Base-by-base conservation (phyloP, 208 protist genomes). In the Trichomonas gallinae region DNA sequence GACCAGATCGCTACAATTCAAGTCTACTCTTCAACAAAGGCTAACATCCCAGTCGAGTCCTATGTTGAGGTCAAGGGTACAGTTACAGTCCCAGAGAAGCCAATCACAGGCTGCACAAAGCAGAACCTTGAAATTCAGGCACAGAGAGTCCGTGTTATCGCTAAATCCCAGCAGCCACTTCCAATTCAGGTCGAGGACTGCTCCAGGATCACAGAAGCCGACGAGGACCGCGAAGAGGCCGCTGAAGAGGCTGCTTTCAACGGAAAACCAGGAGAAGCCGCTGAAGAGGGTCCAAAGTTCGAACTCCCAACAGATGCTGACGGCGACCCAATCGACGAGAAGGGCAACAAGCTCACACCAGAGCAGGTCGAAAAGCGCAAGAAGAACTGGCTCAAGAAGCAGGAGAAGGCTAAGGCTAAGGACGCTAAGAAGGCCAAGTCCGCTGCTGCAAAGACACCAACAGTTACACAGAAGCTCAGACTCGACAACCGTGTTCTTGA, bases 401-500 rank as follows among this genome's bases (percentile, higher is more conserved):
- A 72, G 34, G 46, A 58, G 31, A 96, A 48, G 31, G 36, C 82
- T 15, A 88, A 96, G 81, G 63, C 96, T 45, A 72, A 72, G 58
- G 58, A 72, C 11, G 58, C 58, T n/a, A 72, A 72, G 31, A 34
- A 89, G 38, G 26, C 81, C 81, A 46, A 44, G 17, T 13, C 87
- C 8, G 44, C 44, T 17, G 87, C 42, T 51, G 44, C 42, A 38
- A 51, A 26, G 15, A 0, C 40, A 6, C 87, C 87, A 51, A 96
- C 88, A 26, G 97, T 97, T 31, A 96, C 96, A 17, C 91, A 89
- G n/a, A 96, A 96, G 26, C 13, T 81, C 11, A 46, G 96, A 13
- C 96, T 97, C n/a, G 97, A 97, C 38, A 97, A 97, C 89, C 96
- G 97, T 36, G 96, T 96, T 58, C 40, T 97, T 11, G 97, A 97